Conservation (phyloP, 176 grass and related monocot genomes). For the Tuctoria greenei region DNA sequence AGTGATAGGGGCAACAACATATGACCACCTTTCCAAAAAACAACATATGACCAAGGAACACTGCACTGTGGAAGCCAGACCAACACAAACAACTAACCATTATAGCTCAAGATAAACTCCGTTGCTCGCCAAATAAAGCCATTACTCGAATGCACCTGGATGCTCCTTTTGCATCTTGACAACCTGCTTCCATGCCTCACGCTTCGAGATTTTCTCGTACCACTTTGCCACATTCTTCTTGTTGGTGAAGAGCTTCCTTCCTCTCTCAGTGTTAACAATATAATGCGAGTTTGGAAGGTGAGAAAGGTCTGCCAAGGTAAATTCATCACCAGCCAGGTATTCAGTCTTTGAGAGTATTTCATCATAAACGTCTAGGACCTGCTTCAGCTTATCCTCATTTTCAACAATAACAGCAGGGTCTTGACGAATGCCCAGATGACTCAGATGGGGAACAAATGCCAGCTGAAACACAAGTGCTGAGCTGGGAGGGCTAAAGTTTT, state of each 20-base stretch:
- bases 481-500: conserved; percentile 67
- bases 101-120: conserved; percentile 14
- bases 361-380: conserved; percentile 58
- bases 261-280: conserved; percentile 53
- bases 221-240: conserved; percentile 78
- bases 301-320: conserved; percentile 65
- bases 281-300: conserved; percentile 80
- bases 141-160: conserved; percentile 55
- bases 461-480: conserved; percentile 78
- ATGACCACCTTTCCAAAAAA: too few relatives aligned
- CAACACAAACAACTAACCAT: background rate
- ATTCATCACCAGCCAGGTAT: conserved; percentile 51
- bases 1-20: background rate
- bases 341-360: conserved; percentile 54
- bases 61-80: conserved; percentile 18
- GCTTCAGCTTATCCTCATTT: conserved; percentile 58
- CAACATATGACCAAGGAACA: conserved; percentile 22
- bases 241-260: conserved; percentile 64
- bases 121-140: background rate
- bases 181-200: conserved; percentile 59
- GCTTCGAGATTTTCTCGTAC: conserved; percentile 52
- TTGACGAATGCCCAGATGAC: conserved; percentile 35
- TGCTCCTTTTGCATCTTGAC: conserved; percentile 70
- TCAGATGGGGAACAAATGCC: conserved; percentile 56
- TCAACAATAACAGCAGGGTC: conserved; percentile 52